Evolutionary conservation across 495 filamentous ascomycete species (phyloP), one percentile per base, ranked within the genome.

Genomic region (Aspergillus heteromorphus): DNA sequence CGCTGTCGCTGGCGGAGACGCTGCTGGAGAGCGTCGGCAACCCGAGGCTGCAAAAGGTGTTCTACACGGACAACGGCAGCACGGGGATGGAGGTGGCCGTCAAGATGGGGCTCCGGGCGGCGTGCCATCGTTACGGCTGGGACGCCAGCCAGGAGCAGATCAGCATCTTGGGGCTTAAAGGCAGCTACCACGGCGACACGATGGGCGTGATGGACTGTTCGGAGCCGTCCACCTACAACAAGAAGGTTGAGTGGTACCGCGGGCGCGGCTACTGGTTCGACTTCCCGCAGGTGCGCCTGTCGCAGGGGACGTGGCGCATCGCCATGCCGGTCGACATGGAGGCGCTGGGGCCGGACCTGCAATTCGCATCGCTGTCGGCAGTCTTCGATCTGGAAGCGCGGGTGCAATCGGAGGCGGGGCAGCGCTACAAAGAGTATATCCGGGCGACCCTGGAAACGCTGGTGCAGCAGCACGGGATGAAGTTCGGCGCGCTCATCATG

Each of bases 181-280:
- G 84, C 1, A 84, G 83, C 54, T 92, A 92, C 60, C 88, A 92
- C 61, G 88, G 88, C 1, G 88, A 92, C 60, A 91, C 87, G 0
- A 87, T 92, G 18, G 88, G 87, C 3, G 85, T 85, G 0, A 92
- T 92, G 88, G 86, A 91, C 58, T 84, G 79, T 51, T 80, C 84
- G 2, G 86, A 89, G 65, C 88, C 88, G 2, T 82, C 79, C 4
- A 81, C 77, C 0, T 92, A 70, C 54, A 91, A 91, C 56, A 73
- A 87, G 56, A 86, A 87, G 61, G 85, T 90, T 0, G 85, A 88
- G 56, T 92, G 88, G 88, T 91, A 92, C 66, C 74, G 78, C 41
- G 86, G 85, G 0, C 76, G 79, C 6, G 88, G 88, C 0, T 77
- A 83, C 58, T 92, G 88, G 88, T 85, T 90, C 56, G 85, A 88